Conservation (phyloP, 2,329 filamentous ascomycete genomes). For the Microdochium bolleyi region DNA sequence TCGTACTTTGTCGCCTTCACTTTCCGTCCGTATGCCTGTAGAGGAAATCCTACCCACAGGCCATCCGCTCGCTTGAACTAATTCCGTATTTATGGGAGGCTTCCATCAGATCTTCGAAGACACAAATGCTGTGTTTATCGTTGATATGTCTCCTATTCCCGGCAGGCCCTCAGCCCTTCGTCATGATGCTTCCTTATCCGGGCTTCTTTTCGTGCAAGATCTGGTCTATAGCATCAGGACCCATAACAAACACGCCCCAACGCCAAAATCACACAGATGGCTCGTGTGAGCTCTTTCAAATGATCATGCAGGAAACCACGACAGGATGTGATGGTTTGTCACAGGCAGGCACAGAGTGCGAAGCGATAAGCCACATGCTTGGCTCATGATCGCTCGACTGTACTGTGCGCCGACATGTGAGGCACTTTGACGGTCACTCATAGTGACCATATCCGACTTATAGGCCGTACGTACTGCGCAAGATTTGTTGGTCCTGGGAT, state of each 20-base stretch:
- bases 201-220: background rate
- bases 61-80: too few relatives aligned
- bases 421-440: too few relatives aligned
- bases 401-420: too few relatives aligned
- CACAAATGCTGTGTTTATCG: too few relatives aligned
- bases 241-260: background rate
- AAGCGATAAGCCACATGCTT: too few relatives aligned
- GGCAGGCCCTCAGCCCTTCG: background rate
- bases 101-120: too few relatives aligned
- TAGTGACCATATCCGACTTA: conserved; percentile 6
- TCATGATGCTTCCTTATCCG: background rate
- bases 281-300: background rate
- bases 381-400: too few relatives aligned
- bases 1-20: background rate
- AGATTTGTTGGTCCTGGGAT: conserved; percentile 26
- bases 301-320: background rate
- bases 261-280: background rate
- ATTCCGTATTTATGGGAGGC: too few relatives aligned
- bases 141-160: too few relatives aligned
- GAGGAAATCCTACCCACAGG: background rate
- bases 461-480: conserved; percentile 30
- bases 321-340: background rate
- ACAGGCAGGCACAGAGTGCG: too few relatives aligned
- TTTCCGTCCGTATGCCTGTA: background rate
- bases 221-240: background rate